Evolutionary conservation across 78 protist species (phyloP).

Genomic region (Polysphondylium violaceum): DNA sequence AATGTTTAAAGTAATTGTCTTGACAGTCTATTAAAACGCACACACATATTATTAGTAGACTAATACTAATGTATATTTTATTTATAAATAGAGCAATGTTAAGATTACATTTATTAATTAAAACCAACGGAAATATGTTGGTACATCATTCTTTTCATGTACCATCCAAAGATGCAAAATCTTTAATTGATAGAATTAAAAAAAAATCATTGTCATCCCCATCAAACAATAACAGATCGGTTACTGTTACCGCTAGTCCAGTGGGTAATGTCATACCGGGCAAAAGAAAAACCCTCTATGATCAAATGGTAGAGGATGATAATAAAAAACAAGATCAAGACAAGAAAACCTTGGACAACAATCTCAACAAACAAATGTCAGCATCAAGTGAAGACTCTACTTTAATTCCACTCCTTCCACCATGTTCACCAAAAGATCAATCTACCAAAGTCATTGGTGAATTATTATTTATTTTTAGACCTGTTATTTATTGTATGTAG

Average conservation of each 20-base stretch:
- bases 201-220: too few species aligned
- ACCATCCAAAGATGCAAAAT: slow-evolving; percentile 48
- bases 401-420: slow-evolving; percentile 57
- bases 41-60: not conserved
- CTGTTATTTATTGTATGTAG: slow-evolving; percentile 24
- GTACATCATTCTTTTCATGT: slow-evolving; percentile 73
- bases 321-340: not conserved
- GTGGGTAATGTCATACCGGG: not conserved
- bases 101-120: slow-evolving; percentile 46
- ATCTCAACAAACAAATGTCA: too few species aligned
- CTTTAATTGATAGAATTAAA: not conserved
- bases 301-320: slow-evolving; percentile 46
- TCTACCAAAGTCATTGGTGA: slow-evolving; percentile 55
- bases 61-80: not conserved
- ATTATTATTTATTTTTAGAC: slow-evolving; percentile 51
- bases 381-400: slow-evolving; percentile 56
- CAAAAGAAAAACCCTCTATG: slow-evolving; percentile 45
- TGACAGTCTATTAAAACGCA: not conserved
- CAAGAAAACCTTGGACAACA: slow-evolving; percentile 2
- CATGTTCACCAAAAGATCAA: slow-evolving; percentile 39
- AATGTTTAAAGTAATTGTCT: slow-evolving; percentile 36
- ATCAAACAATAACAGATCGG: not conserved
- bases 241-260: not conserved
- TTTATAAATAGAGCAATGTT: slow-evolving; percentile 24
- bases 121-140: slow-evolving; percentile 70